Conservation (phyloP, 192 early-diverging fungal genomes). For the Backusella tuberculispora region DNA sequence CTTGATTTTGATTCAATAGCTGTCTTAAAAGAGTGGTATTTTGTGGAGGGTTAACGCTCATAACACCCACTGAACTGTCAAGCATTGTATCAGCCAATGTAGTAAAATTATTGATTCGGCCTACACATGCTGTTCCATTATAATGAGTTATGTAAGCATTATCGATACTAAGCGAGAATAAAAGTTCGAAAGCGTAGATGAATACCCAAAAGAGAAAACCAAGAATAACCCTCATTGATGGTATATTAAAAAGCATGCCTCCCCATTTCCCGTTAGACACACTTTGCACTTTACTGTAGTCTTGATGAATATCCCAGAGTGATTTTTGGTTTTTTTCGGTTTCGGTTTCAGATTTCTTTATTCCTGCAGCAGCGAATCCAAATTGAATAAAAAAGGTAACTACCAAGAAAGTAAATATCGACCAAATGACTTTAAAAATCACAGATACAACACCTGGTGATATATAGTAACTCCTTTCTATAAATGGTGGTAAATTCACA, state of each 20-base stretch:
- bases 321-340: neutral
- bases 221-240: neutral
- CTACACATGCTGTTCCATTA: neutral
- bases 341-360: too few species aligned
- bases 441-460: neutral
- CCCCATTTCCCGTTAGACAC: neutral
- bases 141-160: constrained; percentile 5
- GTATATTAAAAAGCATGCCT: neutral
- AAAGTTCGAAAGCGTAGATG: neutral
- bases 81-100: neutral
- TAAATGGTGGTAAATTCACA: neutral
- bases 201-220: neutral
- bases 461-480: neutral
- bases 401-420: neutral
- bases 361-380: neutral
- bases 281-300: neutral
- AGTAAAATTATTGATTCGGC: neutral
- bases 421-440: neutral
- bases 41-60: neutral
- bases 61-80: neutral
- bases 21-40: neutral
- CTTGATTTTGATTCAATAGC: neutral
- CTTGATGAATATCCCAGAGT: neutral
- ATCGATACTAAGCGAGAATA: neutral
- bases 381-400: neutral